phyloP scores from a whole-genome alignment of 2,329 filamentous ascomycete species.

The Fonsecaea pedrosoi region DNA sequence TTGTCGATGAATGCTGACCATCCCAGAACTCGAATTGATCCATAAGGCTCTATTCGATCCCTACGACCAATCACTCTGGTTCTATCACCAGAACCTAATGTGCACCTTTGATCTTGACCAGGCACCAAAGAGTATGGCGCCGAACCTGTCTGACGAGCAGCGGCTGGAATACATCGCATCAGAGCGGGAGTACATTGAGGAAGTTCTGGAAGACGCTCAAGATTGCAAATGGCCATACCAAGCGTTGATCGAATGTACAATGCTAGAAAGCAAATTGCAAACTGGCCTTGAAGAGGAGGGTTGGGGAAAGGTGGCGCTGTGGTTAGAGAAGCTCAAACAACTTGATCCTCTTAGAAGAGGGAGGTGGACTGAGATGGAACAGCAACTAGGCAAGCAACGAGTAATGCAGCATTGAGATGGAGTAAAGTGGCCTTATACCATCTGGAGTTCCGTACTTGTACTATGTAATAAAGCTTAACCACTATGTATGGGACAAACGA shows the following conservation, averaged over 20 bases:
- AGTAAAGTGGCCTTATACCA: background rate
- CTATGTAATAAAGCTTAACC: background rate
- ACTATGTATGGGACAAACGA: background rate
- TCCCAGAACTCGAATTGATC: slow-evolving; percentile 73
- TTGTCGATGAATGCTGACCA: slow-evolving; percentile 8
- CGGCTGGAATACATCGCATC: slow-evolving; percentile 69
- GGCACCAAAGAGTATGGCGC: slow-evolving; percentile 66
- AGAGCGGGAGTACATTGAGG: slow-evolving; percentile 77
- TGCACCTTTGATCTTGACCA: slow-evolving; percentile 65
- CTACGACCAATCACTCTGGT: slow-evolving; percentile 95
- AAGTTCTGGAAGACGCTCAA: slow-evolving; percentile 69
- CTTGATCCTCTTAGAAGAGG: slow-evolving; percentile 77
- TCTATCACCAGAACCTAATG: slow-evolving; percentile 90
- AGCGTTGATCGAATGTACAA: slow-evolving; percentile 76
- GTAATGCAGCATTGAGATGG: background rate
- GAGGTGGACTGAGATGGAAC: slow-evolving; percentile 75
- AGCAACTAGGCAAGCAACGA: slow-evolving; percentile 26
- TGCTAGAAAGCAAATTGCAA: slow-evolving; percentile 60
- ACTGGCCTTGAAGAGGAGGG: slow-evolving; percentile 51
- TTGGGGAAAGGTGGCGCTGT: slow-evolving; percentile 57
- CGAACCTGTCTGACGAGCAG: slow-evolving; percentile 66
- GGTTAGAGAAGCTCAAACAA: slow-evolving; percentile 70
- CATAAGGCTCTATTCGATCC: slow-evolving; percentile 84
- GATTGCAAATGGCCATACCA: slow-evolving; percentile 91
- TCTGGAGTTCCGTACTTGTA: background rate